These are phyloP conservation scores for Glebionis coronaria DNA, from an alignment of 129 eudicot species.

Conservation along the genomic window DNA sequence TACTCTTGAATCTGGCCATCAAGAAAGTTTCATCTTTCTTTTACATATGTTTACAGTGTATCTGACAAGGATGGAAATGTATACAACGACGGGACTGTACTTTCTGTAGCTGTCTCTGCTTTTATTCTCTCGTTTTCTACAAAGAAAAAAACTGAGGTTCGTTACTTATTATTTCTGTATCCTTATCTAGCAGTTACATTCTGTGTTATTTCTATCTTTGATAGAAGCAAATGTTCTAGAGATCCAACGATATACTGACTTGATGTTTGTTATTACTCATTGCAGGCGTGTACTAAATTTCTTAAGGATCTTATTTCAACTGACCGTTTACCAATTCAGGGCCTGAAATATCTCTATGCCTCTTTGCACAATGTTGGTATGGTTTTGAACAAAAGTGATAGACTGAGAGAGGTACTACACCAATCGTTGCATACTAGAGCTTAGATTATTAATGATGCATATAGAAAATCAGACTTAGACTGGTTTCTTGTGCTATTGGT, in stretches of 20 bases:
- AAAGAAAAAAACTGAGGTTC: slow-evolving; percentile 50
- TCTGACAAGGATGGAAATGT: slow-evolving; percentile 42
- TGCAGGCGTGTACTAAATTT: slow-evolving; percentile 54
- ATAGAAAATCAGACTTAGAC: neutral
- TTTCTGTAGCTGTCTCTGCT: slow-evolving; percentile 61
- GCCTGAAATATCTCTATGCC: slow-evolving; percentile 59
- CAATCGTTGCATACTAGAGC: neutral
- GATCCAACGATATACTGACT: slow-evolving; percentile 13
- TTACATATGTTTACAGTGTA: slow-evolving; percentile 37
- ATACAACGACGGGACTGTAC: slow-evolving; percentile 39
- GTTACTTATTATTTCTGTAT: neutral
- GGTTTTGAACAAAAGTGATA: slow-evolving; percentile 49
- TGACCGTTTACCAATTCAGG: slow-evolving; percentile 53
- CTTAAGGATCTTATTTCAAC: slow-evolving; percentile 48
- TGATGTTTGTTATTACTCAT: slow-evolving; percentile 15
- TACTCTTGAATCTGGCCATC: neutral
- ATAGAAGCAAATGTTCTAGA: neutral
- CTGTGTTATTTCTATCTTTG: slow-evolving; percentile 10
- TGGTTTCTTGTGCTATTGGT: neutral
- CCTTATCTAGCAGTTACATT: neutral
- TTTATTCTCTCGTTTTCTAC: slow-evolving; percentile 59
- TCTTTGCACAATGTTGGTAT: slow-evolving; percentile 71
- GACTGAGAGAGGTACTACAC: slow-evolving; percentile 65
- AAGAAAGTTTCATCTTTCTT: slow-evolving; percentile 2
- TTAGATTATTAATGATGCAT: neutral